Base-by-base conservation (phyloP, 1,139 yeast species). In the Hanseniaspora uvarum region DNA sequence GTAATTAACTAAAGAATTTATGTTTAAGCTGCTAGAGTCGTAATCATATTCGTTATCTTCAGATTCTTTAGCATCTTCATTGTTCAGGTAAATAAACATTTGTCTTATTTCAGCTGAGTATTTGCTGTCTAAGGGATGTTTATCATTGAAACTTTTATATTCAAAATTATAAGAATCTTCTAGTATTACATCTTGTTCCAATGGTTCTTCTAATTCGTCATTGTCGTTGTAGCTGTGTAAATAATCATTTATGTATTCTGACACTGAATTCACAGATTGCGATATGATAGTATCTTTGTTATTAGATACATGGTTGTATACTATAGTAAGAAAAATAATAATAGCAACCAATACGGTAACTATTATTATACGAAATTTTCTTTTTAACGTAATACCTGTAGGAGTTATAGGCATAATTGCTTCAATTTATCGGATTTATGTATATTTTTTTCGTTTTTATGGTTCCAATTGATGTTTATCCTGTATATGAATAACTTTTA, bases 121-220 rank as follows among this genome's bases (percentile, higher is more conserved):
- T 11, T 24, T 7, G 16, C 53, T 50, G n/a, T 39, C 2, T 3
- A 28, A 11, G 0, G 53, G 44, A 33, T 50, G 53, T 28, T 50
- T 50, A 5, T 50, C 53, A 30, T 50, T 31, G 46, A 50, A 50
- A 5, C 31, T 40, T 19, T 48, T 48, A 30, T 48, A 48, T 4
- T 31, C 24, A 24, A 48, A 40, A 3, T 12, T n/a, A n/a, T 37
- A 37, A 5, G 36, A 6, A 1, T 19, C 23, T 28, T 41, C 36
- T 23, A 16, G 4, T 24, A 5, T 11, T n/a, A n/a, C 19, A n/a
- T 28, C 23, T 4, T 26, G 36, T 6, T 48, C 34, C 6, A 19
- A 5, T 24, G 10, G 10, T 4, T 40, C 46, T 12, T 49, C 52
- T 11, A 23, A 39, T 7, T 38, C 37, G 12, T 14, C 26, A 4